Evolutionary conservation across 305 asterid species (phyloP), one percentile per base, ranked within the genome.

Genomic region (Solanum hybrid): DNA sequence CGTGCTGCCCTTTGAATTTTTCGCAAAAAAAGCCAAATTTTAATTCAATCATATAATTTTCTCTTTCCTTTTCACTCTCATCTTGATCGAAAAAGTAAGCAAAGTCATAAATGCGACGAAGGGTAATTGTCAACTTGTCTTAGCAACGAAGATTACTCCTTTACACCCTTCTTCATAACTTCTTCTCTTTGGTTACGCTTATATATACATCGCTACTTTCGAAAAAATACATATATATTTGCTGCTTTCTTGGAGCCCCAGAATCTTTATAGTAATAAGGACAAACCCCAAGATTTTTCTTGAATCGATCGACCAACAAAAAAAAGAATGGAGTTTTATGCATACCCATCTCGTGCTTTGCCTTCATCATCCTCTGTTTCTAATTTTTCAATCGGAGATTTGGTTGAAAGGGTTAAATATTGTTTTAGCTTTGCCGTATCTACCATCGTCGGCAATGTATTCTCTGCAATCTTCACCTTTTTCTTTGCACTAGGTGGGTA

Each of bases 391-490:
- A 82, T 93, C 24, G 94, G 94, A 32, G 91, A 91, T 89, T 37
- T 96, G 83, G 93, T 93, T 72, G 95, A 93, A 81, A 95, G 94
- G 93, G 94, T 93, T 93, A 97, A 93, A 89, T 95, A 94, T 36
- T 95, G 93, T 91, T 94, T 95, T 89, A 92, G 95, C 83, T 93
- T 93, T 89, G 98, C 97, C 3, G 93, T 95, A 57, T 95, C 98
- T 79, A 94, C 97, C 2, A 90, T 95, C 38, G 87, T 96, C 85
- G 99, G 98, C 82, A 96, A 95, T 93, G 96, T 97, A 83, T 95
- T 96, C 93, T 96, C 99, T 26, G 98, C 98, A 33, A 93, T 97
- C 90, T 94, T 96, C 91, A 97, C 99, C 78, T 96, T 96, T 90
- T 95, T 96, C 96, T 96, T 96, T 90, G 99, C 99, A 57, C 89